Evolutionary conservation across 2,329 filamentous ascomycete genomes (phyloP), one percentile per base, ranked within the genome.

Genomic region (Exophiala lecanii-corni): DNA sequence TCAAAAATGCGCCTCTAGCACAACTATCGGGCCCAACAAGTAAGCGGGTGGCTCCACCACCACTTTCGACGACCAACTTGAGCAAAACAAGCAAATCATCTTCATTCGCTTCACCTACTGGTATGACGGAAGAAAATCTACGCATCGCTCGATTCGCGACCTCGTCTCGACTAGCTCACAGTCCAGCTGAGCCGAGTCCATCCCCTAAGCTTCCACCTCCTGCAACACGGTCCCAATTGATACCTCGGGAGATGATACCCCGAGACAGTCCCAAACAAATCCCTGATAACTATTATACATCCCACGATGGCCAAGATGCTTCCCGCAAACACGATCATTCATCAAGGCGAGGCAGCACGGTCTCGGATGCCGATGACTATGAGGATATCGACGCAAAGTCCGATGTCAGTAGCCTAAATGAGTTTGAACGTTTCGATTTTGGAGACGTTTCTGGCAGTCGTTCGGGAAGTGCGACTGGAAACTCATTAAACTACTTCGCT

Each of bases 331-430:
- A 25, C 6, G 13, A 20, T 12, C 33, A 34, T n/a, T n/a, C 30
- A 15, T 37, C 31, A 15, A 25, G 41, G 13, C 42, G 45, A 36
- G 39, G 38, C 9, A 51, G 45, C 33, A 34, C 49, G 2, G 36
- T 54, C 13, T 54, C 51, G 15, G 51, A 47, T n/a, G 26, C 49
- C 2, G 54, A 55, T 35, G 50, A 52, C 7, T 56, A 56, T 35
- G 50, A 55, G 36, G 54, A 56, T 32, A 50, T 53, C 25, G 54
- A 51, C 18, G 50, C 54, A 25, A 56, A 55, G 39, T 55, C 51
- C 9, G 54, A 56, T n/a, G 39, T 56, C 23, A 53, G 50, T 39
- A 53, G 49, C 32, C 41, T 56, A 25, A 54, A 56, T 20, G 54
- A 55, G 26, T 53, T 54, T 39, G 50, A 56, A 20, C 51, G 46